Evolutionary conservation across 768 basidiomycete genomes (phyloP), one percentile per base, ranked within the genome.

Genomic region (Baorangia bicolor): DNA sequence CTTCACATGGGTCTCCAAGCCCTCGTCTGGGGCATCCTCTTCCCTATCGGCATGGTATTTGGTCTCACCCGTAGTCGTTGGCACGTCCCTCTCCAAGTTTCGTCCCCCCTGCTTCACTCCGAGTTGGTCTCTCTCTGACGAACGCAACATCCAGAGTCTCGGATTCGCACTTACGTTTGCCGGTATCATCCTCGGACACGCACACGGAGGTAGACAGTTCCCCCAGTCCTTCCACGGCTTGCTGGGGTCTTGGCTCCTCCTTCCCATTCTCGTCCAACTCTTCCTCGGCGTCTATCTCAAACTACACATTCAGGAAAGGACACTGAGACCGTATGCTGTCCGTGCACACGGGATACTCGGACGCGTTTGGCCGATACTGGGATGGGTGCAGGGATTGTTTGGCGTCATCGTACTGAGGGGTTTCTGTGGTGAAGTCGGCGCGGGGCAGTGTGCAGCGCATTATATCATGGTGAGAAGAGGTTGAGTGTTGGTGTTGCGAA

Each of bases 321-420:
- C 85, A 2, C 58, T 87, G 11, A 80, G 94, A 38, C 88, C 88
- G 1, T 88, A 79, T 65, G 85, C 86, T 0, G 89, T 92, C 5
- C 69, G 74, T 4, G 74, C 75, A 1, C 94, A 96, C 61, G 87
- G 90, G 0, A 62, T 90, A n/a, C 72, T 97, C 16, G 94, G 94
- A 14, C 94, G 89, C 68, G 58, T 76, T 11, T 97, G 90, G 68
- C 94, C 94, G 0, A 74, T 96, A 52, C 64, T 96, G 10, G 94
- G 87, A 8, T 96, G 94, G 94, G 77, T 77, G 1, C 94, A 97
- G 69, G 90, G 92, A 78, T 72, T 97, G 10, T 92, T 96, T 69
- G 94, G 93, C 21, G 87, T 84, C 34, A 80, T 90, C 41, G 79
- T 87, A 0, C 79, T 87, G 62, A 73, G 83, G 49, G 87, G 88